phyloP scores from a whole-genome alignment of 2,329 filamentous ascomycete species.

The Trichoderma gracile region DNA sequence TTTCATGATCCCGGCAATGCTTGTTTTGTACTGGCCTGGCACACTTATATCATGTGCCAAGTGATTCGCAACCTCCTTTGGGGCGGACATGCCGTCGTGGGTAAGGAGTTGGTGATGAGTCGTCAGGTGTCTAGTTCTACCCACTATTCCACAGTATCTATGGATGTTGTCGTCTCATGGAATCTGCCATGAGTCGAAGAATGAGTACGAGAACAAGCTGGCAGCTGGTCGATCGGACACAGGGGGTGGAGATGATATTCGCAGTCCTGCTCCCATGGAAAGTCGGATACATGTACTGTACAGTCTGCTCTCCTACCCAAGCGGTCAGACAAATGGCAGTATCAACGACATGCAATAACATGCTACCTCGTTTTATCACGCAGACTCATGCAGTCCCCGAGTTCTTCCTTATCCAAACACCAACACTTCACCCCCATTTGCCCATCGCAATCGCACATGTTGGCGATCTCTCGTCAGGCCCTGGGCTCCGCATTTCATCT shows the following conservation, averaged over 20 bases:
- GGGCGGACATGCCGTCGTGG: not conserved
- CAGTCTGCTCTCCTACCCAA: no score
- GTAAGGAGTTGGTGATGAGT: no score
- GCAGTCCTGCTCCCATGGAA: no score
- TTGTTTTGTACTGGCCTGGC: not conserved
- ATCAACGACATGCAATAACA: not conserved
- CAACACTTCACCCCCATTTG: not conserved
- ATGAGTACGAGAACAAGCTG: not conserved
- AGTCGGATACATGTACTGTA: no score
- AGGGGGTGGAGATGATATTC: no score
- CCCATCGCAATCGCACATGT: not conserved
- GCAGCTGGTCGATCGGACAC: no score
- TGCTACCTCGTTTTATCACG: no score
- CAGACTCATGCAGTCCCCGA: not conserved
- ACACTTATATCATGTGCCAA: not conserved
- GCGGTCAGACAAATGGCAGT: no score
- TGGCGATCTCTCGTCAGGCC: not conserved
- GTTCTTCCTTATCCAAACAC: not conserved
- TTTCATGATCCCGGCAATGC: constrained; percentile 7
- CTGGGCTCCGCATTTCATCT: not conserved
- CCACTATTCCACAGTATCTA: not conserved
- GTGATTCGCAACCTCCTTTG: not conserved
- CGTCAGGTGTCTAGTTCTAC: not conserved
- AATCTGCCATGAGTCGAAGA: not conserved
- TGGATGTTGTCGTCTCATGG: not conserved